Conservation (phyloP, 108 stramenopile genomes). For the Tribonema minus region DNA sequence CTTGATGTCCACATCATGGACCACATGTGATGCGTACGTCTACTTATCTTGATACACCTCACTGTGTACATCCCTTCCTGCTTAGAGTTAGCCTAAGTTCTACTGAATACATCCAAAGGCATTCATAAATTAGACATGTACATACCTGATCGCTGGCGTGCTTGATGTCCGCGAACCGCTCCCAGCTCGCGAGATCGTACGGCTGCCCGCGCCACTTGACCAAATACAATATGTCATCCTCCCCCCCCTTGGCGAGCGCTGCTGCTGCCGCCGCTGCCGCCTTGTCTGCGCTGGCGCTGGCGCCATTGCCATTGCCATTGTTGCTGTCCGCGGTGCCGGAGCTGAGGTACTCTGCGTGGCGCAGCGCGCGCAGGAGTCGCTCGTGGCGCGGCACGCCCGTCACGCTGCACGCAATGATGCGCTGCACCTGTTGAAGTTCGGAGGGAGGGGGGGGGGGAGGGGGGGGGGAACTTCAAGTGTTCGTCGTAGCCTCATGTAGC, state of each 20-base stretch:
- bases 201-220: constrained; percentile 57
- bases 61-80: no score
- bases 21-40: no score
- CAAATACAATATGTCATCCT: constrained; percentile 40
- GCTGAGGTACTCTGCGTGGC: constrained; percentile 9
- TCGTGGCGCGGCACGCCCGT: constrained; percentile 4
- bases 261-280: not conserved
- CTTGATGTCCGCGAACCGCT: constrained; percentile 53
- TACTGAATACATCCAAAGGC: no score
- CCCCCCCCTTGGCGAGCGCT: not conserved
- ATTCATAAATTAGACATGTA: no score
- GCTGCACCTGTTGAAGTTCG: constrained; percentile 39
- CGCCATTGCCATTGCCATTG: not conserved
- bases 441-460: constrained; percentile 1
- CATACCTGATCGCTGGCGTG: constrained; percentile 18
- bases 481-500: not conserved
- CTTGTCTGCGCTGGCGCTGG: not conserved
- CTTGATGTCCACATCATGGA: constrained; percentile 54
- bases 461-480: not conserved
- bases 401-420: constrained; percentile 40
- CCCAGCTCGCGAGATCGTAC: constrained; percentile 55
- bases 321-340: constrained; percentile 1
- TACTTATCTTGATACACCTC: no score
- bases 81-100: no score
- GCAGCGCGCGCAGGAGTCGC: constrained; percentile 11